Base-by-base conservation (phyloP, 257 asterid species). In the Fraxinus americana region DNA sequence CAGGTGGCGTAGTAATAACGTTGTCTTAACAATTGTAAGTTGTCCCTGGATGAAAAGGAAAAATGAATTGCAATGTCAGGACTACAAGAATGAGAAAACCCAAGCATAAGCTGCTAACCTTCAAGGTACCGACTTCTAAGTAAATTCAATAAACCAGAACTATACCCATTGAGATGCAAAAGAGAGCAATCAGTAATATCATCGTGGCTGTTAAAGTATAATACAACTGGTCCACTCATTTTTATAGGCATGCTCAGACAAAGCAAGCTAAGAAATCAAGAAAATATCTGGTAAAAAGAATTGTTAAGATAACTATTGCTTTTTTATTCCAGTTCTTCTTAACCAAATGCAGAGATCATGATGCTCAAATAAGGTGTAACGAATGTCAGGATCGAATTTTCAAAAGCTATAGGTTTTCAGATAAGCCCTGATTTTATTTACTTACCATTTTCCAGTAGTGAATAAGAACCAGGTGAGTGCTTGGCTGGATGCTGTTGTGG, bases 1-100 rank as follows among this genome's bases (percentile, higher is more conserved):
- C 99, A 96, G 67, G 99, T 96, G n/a, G 98, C 97, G 76, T 91
- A 96, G 87, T 96, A 96, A 84, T 96, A 96, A 1, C 96, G 92
- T 74, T 96, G 99, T 86, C 97, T 89, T 82, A 96, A 86, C 80
- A 93, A 80, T 80, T 92, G 98, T 75, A 96, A 87, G 85, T 92
- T 96, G 74, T 96, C 98, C 87, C 98, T 96, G 96, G 83, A 84
- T 67, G 19, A 35, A 29, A 65, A n/a, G 52, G 72, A 74, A 34
- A 79, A 30, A 61, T 54, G 29, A 43, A 67, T 67, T 78, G 69
- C 48, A 41, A 63, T 12, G 69, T 63, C 69, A 25, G 69, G 16
- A 72, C 48, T 17, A 9, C 16, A 1, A 30, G 13, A 34, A 67
- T 23, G 59, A 63, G 35, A 21, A 12, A 25, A 75, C 41, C 23